These are phyloP conservation scores for Glomus cerebriforme DNA, from an alignment of 192 early-diverging fungal species.

Conservation along the genomic window DNA sequence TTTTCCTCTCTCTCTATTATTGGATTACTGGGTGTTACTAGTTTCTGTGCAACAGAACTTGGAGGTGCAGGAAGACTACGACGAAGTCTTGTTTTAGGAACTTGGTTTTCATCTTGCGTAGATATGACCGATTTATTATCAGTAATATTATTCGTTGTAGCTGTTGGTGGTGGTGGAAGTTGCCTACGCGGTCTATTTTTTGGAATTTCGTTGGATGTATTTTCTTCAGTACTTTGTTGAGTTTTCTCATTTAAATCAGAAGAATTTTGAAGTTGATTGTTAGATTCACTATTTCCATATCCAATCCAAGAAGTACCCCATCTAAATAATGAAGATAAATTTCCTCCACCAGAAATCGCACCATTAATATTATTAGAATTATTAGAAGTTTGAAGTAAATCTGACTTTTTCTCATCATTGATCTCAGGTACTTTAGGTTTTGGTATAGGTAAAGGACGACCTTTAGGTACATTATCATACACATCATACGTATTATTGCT, in stretches of 20 bases:
- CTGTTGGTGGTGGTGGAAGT: conserved; percentile 2
- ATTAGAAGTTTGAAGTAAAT: conserved; percentile 1
- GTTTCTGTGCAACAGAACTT: background rate
- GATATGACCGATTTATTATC: background rate
- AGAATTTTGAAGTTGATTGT: background rate
- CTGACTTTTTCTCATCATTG: background rate
- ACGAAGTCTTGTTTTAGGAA: background rate
- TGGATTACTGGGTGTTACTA: background rate
- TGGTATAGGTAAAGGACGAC: conserved; percentile 14
- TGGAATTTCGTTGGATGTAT: background rate
- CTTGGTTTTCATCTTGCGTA: background rate
- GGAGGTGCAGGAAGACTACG: background rate
- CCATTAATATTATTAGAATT: background rate
- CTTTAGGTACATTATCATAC: conserved; percentile 2
- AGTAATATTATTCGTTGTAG: background rate
- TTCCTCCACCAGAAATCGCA: background rate
- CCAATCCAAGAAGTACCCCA: conserved; percentile 23
- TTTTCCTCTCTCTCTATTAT: background rate
- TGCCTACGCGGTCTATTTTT: background rate
- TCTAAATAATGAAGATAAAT: conserved; percentile 26
- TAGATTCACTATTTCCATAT: background rate
- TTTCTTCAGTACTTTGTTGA: background rate
- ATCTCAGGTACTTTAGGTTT: conserved; percentile 1
- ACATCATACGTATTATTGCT: background rate
- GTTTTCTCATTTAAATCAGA: no score